Conservation (phyloP, 2,329 filamentous ascomycete species). For the Penicillium thymicola region DNA sequence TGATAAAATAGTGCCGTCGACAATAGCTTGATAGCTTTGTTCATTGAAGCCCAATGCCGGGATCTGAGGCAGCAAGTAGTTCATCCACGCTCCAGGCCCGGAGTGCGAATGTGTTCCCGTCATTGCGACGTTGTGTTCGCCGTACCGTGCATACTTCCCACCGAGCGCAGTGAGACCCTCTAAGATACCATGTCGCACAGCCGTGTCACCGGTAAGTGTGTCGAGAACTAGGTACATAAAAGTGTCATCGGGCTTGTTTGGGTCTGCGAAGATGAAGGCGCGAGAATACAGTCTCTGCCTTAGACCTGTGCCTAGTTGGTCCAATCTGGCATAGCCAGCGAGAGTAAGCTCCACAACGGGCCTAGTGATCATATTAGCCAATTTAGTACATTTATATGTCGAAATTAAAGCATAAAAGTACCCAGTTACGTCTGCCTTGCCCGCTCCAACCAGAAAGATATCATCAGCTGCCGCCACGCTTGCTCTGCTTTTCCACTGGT, state of each 20-base stretch:
- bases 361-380: constrained; percentile 36
- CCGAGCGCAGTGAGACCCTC: constrained; percentile 69
- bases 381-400: neutral
- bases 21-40: constrained; percentile 84
- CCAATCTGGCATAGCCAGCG: constrained; percentile 86
- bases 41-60: constrained; percentile 81
- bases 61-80: constrained; percentile 89
- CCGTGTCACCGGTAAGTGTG: constrained; percentile 83
- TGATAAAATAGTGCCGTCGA: constrained; percentile 77
- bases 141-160: constrained; percentile 69
- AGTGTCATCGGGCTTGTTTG: constrained; percentile 62
- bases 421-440: constrained; percentile 71
- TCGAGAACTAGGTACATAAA: constrained; percentile 88
- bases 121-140: constrained; percentile 76
- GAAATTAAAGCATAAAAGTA: constrained; percentile 29
- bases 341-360: constrained; percentile 88
- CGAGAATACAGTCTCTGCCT: constrained; percentile 85
- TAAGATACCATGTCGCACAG: constrained; percentile 80
- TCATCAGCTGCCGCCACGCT: constrained; percentile 32
- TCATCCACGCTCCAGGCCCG: constrained; percentile 88
- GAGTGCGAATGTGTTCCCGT: constrained; percentile 93
- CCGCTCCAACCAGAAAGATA: constrained; percentile 63
- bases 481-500: constrained; percentile 26
- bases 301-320: constrained; percentile 76
- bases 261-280: constrained; percentile 79